A percentile compares a stretch with the other conserved stretches of the same genome.
Evolutionary conservation across 495 filamentous ascomycete genomes (phyloP).

Genomic region (Letharia lupina): DNA sequence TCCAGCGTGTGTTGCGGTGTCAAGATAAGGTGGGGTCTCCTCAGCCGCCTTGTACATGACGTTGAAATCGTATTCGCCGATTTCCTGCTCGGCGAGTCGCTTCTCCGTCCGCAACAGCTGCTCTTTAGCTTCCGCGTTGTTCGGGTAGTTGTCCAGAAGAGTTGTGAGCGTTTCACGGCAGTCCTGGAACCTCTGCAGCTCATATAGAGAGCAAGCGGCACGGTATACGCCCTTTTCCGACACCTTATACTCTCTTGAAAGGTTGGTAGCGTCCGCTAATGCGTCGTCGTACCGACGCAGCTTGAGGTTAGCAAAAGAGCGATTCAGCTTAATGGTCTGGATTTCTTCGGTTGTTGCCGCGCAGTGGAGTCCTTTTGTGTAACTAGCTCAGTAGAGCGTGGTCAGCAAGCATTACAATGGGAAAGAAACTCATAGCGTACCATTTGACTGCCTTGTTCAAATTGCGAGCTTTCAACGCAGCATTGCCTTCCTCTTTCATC

Average conservation of each 20-base stretch:
- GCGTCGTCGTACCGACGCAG: conserved; percentile 40
- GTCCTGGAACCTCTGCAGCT: conserved; percentile 36
- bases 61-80: conserved; percentile 38
- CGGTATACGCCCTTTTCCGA: conserved; percentile 43
- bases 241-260: conserved; percentile 19
- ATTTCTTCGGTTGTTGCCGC: conserved; percentile 19
- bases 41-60: conserved; percentile 33
- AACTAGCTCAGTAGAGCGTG: conserved; percentile 19
- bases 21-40: conserved; percentile 32
- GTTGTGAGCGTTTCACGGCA: conserved; percentile 26
- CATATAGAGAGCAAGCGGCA: conserved; percentile 40
- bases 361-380: conserved; percentile 27
- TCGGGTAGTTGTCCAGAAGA: conserved; percentile 27
- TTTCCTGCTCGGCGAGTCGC: conserved; percentile 32
- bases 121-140: conserved; percentile 26
- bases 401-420: not conserved
- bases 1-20: conserved; percentile 39
- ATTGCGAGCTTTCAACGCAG: conserved; percentile 24
- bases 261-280: conserved; percentile 34
- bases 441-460: conserved; percentile 24
- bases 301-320: conserved; percentile 39
- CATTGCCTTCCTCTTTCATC: conserved; percentile 39
- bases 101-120: conserved; percentile 29
- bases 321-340: conserved; percentile 33
- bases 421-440: not conserved